These are phyloP conservation scores for bread wheat (Triticum aestivum) DNA, from an alignment of 176 grass and related monocot genomes.

Conservation along the genomic window DNA sequence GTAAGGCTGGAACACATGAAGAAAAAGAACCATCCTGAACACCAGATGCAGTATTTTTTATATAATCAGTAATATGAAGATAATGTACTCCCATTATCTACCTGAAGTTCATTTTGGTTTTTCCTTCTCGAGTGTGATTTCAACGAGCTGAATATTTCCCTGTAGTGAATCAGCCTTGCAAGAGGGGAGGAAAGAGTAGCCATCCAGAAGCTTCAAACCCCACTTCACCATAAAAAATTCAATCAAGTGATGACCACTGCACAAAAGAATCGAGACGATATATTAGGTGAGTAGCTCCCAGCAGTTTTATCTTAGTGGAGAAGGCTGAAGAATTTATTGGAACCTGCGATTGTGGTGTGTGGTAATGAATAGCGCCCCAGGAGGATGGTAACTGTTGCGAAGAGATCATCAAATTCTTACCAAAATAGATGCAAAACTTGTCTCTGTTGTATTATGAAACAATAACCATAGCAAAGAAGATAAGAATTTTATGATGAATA, in stretches of 20 bases:
- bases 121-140: slow-evolving; percentile 48
- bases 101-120: slow-evolving; percentile 15
- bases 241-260: slow-evolving; percentile 79
- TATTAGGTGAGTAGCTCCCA: background rate
- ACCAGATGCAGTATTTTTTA: background rate
- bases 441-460: too few relatives aligned
- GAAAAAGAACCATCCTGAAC: background rate
- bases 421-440: slow-evolving; percentile 20
- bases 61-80: background rate
- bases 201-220: slow-evolving; percentile 76
- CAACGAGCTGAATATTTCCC: slow-evolving; percentile 81
- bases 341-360: slow-evolving; percentile 86
- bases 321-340: background rate
- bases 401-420: slow-evolving; percentile 80
- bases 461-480: too few relatives aligned
- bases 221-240: slow-evolving; percentile 94
- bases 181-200: slow-evolving; percentile 63
- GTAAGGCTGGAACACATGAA: background rate
- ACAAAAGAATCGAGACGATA: background rate
- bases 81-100: background rate
- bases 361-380: slow-evolving; percentile 59
- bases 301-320: background rate
- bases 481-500: too few relatives aligned
- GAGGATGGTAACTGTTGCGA: slow-evolving; percentile 50
- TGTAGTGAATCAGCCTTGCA: slow-evolving; percentile 57